Conservation (phyloP, 805 yeast genomes). For the Saturnispora halmiae region DNA sequence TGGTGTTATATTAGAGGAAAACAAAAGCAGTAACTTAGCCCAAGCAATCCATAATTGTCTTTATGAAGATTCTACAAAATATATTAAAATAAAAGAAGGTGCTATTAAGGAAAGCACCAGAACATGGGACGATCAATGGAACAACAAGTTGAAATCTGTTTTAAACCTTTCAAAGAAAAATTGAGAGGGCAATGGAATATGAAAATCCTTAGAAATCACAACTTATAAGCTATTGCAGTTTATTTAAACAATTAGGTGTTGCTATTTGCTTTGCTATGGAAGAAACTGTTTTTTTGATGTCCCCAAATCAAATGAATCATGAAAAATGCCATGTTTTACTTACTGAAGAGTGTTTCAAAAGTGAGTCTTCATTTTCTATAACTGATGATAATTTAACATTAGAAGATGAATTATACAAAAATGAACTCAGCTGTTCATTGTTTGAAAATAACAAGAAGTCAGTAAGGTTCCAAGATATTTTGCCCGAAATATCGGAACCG, state of each 20-base stretch:
- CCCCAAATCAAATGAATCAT: constrained; percentile 4
- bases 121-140: constrained; percentile 80
- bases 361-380: constrained; percentile 16
- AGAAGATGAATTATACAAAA: constrained; percentile 3
- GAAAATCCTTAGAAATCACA: constrained; percentile 27
- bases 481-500: not conserved
- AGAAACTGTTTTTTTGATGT: not conserved
- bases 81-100: constrained; percentile 45
- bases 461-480: constrained; percentile 7
- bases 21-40: constrained; percentile 36
- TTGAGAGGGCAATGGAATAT: constrained; percentile 17
- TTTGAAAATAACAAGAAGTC: constrained; percentile 4
- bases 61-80: constrained; percentile 17
- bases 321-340: constrained; percentile 34
- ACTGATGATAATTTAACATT: constrained; percentile 5
- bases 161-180: constrained; percentile 15
- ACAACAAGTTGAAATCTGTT: constrained; percentile 31
- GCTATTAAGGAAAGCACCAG: constrained; percentile 60
- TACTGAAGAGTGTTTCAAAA: constrained; percentile 3
- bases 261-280: not conserved
- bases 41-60: constrained; percentile 29
- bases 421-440: not conserved
- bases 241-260: not conserved
- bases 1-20: constrained; percentile 48
- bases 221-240: not conserved